These are phyloP conservation scores for Triticum turgidum DNA, from an alignment of 176 grass and related monocot genomes.

Conservation along the genomic window DNA sequence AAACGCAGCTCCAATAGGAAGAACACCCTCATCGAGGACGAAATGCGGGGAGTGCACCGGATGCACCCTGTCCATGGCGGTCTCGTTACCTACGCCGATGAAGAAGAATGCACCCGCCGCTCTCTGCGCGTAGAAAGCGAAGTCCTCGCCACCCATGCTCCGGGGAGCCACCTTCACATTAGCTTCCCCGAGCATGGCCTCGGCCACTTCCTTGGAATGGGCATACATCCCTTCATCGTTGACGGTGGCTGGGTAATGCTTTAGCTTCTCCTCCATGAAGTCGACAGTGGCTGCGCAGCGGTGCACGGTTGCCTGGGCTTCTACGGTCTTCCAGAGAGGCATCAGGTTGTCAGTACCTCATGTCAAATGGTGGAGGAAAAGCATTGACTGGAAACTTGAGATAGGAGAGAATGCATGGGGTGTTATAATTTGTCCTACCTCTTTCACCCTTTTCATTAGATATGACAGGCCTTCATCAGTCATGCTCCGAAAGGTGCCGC, in stretches of 20 bases:
- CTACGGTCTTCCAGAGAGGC: constrained; percentile 35
- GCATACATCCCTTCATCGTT: constrained; percentile 51
- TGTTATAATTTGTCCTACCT: constrained; percentile 28
- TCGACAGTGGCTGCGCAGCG: constrained; percentile 50
- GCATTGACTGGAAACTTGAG: not conserved
- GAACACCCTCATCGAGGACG: constrained; percentile 43
- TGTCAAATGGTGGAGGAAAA: not conserved
- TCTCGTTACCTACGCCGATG: constrained; percentile 50
- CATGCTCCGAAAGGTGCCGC: constrained; percentile 69
- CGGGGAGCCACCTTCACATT: constrained; percentile 15
- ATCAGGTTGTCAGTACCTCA: not conserved
- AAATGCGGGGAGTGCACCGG: constrained; percentile 56
- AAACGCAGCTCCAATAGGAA: constrained; percentile 56
- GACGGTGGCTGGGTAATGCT: constrained; percentile 46
- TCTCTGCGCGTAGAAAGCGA: constrained; percentile 54
- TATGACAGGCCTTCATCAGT: constrained; percentile 46
- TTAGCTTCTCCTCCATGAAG: constrained; percentile 48
- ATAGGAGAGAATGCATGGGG: not conserved
- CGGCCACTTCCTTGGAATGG: constrained; percentile 41
- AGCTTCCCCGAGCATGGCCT: constrained; percentile 38
- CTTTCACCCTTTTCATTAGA: constrained; percentile 50
- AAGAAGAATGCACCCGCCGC: constrained; percentile 30
- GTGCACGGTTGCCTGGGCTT: constrained; percentile 47
- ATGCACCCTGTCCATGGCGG: not conserved
- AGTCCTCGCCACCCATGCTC: constrained; percentile 48